Percentiles rank a stretch among this genome's conserved stretches.
Evolutionary conservation across 2,329 filamentous ascomycete genomes (phyloP).

Genomic region (Paraphoma sp.): DNA sequence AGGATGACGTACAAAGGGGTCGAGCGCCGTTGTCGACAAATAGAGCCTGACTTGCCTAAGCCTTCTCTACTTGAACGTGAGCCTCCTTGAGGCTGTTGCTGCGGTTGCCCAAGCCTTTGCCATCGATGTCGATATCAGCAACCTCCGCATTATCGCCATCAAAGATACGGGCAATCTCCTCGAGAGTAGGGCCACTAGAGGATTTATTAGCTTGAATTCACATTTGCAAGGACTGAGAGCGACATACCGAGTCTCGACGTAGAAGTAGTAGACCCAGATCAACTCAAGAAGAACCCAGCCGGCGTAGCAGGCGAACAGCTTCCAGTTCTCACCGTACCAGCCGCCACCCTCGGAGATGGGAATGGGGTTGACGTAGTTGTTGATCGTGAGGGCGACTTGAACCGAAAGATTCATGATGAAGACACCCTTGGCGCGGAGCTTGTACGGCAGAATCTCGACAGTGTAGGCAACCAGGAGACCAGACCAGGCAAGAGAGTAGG

Average conservation of each 20-base stretch:
- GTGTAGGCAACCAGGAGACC: slow-evolving; percentile 63
- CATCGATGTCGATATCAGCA: slow-evolving; percentile 20
- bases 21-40: too few species aligned
- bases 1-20: too few species aligned
- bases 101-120: slow-evolving; percentile 13
- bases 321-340: slow-evolving; percentile 52
- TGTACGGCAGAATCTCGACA: slow-evolving; percentile 58
- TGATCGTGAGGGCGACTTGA: slow-evolving; percentile 66
- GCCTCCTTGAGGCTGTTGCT: slow-evolving; percentile 16
- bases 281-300: slow-evolving; percentile 68
- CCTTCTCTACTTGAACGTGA: slow-evolving; percentile 18
- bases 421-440: slow-evolving; percentile 57
- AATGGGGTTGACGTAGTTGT: slow-evolving; percentile 66
- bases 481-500: slow-evolving; percentile 65
- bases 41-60: slow-evolving; percentile 5
- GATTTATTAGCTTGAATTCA: not conserved
- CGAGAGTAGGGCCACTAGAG: slow-evolving; percentile 69
- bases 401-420: slow-evolving; percentile 68
- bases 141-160: slow-evolving; percentile 66
- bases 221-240: not conserved
- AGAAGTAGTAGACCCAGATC: slow-evolving; percentile 70
- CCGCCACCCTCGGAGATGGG: not conserved
- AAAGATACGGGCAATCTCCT: slow-evolving; percentile 74
- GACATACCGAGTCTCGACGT: slow-evolving; percentile 65
- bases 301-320: slow-evolving; percentile 72